These are phyloP conservation scores for Rhodotorula graminis DNA, from an alignment of 768 basidiomycete genomes.

Conservation along the genomic window DNA sequence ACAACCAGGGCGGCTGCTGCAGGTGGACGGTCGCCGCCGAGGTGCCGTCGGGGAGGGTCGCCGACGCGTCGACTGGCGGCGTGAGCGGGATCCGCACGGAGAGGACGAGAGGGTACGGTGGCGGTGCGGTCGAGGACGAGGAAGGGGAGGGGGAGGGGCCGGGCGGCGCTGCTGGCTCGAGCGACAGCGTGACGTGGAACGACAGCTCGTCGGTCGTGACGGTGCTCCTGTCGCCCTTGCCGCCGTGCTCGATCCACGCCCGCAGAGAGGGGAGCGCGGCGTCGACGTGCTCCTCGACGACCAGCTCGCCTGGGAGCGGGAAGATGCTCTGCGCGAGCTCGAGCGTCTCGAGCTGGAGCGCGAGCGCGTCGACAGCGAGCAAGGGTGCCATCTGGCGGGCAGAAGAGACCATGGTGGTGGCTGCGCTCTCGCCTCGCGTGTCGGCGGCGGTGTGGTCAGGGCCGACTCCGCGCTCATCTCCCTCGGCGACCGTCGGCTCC, in stretches of 20 bases:
- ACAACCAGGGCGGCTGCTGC: constrained; percentile 38
- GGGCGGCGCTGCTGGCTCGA: constrained; percentile 12
- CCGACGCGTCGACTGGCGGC: not conserved
- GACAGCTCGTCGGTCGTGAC: constrained; percentile 8
- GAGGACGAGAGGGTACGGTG: constrained; percentile 7
- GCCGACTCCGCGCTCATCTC: too few species aligned
- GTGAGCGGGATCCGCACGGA: constrained; percentile 19
- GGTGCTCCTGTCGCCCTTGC: not conserved
- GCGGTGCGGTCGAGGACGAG: not conserved
- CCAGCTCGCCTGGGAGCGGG: constrained; percentile 39
- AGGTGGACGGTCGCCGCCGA: not conserved
- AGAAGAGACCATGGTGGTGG: too few species aligned
- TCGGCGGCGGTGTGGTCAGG: too few species aligned
- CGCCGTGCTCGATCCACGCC: constrained; percentile 1
- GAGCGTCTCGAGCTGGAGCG: not conserved
- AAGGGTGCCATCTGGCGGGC: not conserved
- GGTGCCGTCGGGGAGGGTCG: not conserved
- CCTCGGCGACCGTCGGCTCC: too few species aligned
- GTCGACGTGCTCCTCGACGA: constrained; percentile 11
- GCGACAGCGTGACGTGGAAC: constrained; percentile 9
- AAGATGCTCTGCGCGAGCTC: not conserved
- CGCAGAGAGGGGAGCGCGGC: constrained; percentile 7
- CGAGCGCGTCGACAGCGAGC: not conserved
- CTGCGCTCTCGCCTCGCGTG: too few species aligned
- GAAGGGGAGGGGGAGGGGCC: constrained; percentile 1